Conservation (phyloP, 2,329 filamentous ascomycete species). For the Fusarium floridanum region DNA sequence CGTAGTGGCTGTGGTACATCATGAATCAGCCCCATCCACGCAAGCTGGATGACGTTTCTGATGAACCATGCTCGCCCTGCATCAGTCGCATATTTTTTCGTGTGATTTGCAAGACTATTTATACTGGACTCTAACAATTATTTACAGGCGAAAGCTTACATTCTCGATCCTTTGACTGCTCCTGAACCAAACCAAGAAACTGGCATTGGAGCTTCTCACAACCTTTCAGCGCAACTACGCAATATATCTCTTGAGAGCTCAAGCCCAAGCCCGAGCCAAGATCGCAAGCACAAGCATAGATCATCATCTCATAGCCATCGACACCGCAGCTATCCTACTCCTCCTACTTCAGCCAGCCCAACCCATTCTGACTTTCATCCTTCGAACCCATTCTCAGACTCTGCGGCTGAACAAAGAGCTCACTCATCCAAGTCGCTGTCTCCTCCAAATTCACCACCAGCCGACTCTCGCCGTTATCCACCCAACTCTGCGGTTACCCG, state of each 20-base stretch:
- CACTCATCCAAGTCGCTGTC: conserved; percentile 30
- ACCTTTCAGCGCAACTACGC: conserved; percentile 37
- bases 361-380: conserved; percentile 60
- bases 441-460: conserved; percentile 35
- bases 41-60: conserved; percentile 42
- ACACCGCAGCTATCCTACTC: conserved; percentile 56
- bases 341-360: conserved; percentile 67
- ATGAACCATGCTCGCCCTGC: conserved; percentile 15
- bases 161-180: conserved; percentile 77
- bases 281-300: conserved; percentile 18
- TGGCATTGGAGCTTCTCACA: conserved; percentile 54
- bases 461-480: conserved; percentile 40
- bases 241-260: conserved; percentile 33
- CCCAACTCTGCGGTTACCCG: conserved; percentile 51
- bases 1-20: conserved; percentile 1
- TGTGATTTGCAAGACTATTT: not conserved
- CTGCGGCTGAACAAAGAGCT: conserved; percentile 31
- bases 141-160: conserved; percentile 71
- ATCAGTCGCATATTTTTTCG: conserved; percentile 1
- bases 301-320: conserved; percentile 18
- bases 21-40: conserved; percentile 35
- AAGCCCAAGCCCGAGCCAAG: conserved; percentile 23
- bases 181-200: conserved; percentile 77
- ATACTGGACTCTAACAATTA: conserved; percentile 14
- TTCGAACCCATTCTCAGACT: conserved; percentile 57